Conservation (phyloP, 768 basidiomycete species). For the Chiua virens region DNA sequence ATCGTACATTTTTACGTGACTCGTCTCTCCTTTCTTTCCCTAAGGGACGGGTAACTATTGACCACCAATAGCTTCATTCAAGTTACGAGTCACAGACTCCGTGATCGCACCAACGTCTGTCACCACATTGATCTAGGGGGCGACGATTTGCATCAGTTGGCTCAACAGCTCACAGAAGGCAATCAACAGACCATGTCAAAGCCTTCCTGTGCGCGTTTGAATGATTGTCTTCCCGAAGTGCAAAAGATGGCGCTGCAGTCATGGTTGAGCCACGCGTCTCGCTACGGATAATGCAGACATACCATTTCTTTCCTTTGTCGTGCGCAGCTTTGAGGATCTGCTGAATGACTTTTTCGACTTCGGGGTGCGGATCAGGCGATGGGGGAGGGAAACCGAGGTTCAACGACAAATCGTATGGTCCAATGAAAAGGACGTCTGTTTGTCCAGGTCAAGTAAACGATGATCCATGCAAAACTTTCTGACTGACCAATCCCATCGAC, state of each 20-base stretch:
- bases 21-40: neutral
- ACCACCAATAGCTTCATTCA: constrained; percentile 22
- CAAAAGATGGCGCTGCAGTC: constrained; percentile 49
- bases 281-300: constrained; percentile 3
- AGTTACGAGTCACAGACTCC: constrained; percentile 28
- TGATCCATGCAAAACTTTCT: too few relatives aligned
- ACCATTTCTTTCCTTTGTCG: constrained; percentile 65
- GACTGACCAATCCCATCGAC: constrained; percentile 62
- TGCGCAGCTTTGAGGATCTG: constrained; percentile 51
- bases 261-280: neutral
- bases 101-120: constrained; percentile 46
- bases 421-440: constrained; percentile 57
- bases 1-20: neutral
- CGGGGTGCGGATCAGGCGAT: constrained; percentile 62
- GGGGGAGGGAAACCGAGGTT: constrained; percentile 60
- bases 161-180: neutral
- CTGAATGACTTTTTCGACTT: constrained; percentile 61
- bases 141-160: neutral
- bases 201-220: constrained; percentile 45
- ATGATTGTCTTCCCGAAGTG: constrained; percentile 43
- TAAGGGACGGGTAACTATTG: constrained; percentile 4
- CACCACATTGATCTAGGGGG: constrained; percentile 47
- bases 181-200: constrained; percentile 49
- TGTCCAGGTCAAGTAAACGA: neutral
- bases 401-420: constrained; percentile 68